Evolutionary conservation across 306 rosid genomes (phyloP), one percentile per base, ranked within the genome.

Genomic region (Medicago lupulina): DNA sequence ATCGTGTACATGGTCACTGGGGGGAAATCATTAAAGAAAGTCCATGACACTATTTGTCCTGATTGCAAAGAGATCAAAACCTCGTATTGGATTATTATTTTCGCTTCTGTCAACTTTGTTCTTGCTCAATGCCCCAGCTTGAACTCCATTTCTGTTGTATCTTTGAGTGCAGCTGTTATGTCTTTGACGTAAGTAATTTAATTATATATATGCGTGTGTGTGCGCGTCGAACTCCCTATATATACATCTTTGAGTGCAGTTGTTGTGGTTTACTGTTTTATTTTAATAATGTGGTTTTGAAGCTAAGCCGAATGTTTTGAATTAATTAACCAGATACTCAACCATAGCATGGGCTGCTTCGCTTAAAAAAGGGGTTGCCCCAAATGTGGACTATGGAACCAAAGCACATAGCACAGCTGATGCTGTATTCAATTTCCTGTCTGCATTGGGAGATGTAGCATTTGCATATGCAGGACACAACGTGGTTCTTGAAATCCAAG

Each of bases 391-490:
- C 62, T 91, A 94, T 34, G 14, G 80, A 15, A 9, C 5, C 6
- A 76, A 5, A 28, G 68, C 83, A 6, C 13, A 13, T 2, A 39
- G 23, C 40, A 5, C 50, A 0, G 0, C 83, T 0, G 96, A 82
- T 6, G 25, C 1, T 0, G 54, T 69, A 1, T 82, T 91, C 58
- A 73, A 87, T 83, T 87, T 92, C 89, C 44, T 90, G 8, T 65
- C 82, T 9, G 92, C 89, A 0, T 47, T 94, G 82, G 98, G 98
- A 2, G 96, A 94, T 23, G 65, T 94, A n/a, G 98, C 98, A 5
- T 94, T 94, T 74, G 93, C 98, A 1, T 91, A 86, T 44, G 98
- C 98, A 10, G 98, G 96, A 2, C 98, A 94, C 86, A 94, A 75
- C 16, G 95, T 94, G 58, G 98, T 89, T 18, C 19, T 94, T 60